phyloP scores from a whole-genome alignment of 768 basidiomycete species.

The Sistotremastrum suecicum region DNA sequence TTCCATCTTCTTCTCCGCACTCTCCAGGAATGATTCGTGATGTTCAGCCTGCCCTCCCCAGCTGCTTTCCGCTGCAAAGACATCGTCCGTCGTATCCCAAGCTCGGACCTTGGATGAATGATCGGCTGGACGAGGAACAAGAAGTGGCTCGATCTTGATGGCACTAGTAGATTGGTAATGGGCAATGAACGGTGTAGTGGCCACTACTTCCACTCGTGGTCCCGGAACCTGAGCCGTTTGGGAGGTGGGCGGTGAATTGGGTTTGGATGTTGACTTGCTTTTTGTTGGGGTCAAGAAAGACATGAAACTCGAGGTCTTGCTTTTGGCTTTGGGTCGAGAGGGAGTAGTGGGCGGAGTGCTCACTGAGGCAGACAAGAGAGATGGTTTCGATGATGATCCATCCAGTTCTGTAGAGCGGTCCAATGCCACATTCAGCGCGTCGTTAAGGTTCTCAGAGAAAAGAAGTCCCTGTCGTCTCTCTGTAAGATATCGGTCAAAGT shows the following conservation, averaged over 20 bases:
- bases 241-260: constrained; percentile 17
- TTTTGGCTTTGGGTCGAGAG: constrained; percentile 34
- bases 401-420: constrained; percentile 34
- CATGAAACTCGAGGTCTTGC: constrained; percentile 44
- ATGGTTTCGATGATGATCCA: constrained; percentile 4
- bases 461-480: constrained; percentile 82
- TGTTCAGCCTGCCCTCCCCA: constrained; percentile 16
- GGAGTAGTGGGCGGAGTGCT: constrained; percentile 20
- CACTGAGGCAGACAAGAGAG: constrained; percentile 11
- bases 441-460: constrained; percentile 84
- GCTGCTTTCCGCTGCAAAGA: constrained; percentile 35
- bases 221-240: constrained; percentile 36
- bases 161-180: constrained; percentile 73
- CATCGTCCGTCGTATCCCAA: constrained; percentile 56
- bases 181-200: constrained; percentile 66
- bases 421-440: constrained; percentile 65
- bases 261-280: constrained; percentile 26
- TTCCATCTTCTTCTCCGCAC: constrained; percentile 13
- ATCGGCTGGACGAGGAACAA: constrained; percentile 35
- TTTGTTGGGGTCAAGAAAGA: constrained; percentile 74
- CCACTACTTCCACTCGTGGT: constrained; percentile 25
- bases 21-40: constrained; percentile 12
- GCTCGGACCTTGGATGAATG: constrained; percentile 22
- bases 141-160: constrained; percentile 56
- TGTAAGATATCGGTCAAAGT: constrained; percentile 72